Percentiles rank a stretch among this genome's conserved stretches.
phyloP scores from a whole-genome alignment of 2,329 filamentous ascomycete species.

The Ophiocordyceps camponoti-rufipedis region DNA sequence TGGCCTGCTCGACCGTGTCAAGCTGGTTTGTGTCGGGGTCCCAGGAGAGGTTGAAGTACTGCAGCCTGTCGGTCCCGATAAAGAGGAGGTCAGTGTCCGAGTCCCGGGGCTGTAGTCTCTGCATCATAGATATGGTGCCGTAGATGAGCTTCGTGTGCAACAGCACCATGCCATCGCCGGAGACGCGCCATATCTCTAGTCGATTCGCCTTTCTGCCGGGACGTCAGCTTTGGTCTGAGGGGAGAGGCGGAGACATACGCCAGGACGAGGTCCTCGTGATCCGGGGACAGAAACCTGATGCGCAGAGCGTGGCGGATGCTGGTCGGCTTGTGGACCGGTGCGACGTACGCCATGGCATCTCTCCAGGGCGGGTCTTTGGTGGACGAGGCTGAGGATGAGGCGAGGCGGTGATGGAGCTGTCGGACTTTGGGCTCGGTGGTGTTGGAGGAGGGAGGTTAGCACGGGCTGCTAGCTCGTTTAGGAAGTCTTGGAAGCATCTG shows the following conservation, averaged over 20 bases:
- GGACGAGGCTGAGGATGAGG: not conserved
- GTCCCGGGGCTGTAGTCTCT: slow-evolving; percentile 59
- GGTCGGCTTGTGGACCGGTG: slow-evolving; percentile 81
- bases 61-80: slow-evolving; percentile 73
- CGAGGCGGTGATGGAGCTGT: not conserved
- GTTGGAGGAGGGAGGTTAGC: not conserved
- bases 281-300: slow-evolving; percentile 53
- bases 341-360: slow-evolving; percentile 69
- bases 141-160: slow-evolving; percentile 56
- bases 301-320: slow-evolving; percentile 80
- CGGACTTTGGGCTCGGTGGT: not conserved
- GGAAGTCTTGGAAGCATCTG: not conserved
- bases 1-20: slow-evolving; percentile 30
- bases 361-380: not conserved
- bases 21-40: slow-evolving; percentile 36
- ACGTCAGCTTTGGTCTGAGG: not conserved
- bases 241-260: slow-evolving; percentile 41
- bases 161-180: slow-evolving; percentile 44
- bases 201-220: slow-evolving; percentile 59
- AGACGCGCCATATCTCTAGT: slow-evolving; percentile 63
- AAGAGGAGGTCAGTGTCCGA: slow-evolving; percentile 71
- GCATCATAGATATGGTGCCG: slow-evolving; percentile 72
- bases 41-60: slow-evolving; percentile 86
- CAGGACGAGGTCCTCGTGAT: slow-evolving; percentile 68
- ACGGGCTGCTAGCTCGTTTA: not conserved